Evolutionary conservation across 495 filamentous ascomycete genomes (phyloP), one percentile per base, ranked within the genome.

Genomic region (Articulospora tetracladia): DNA sequence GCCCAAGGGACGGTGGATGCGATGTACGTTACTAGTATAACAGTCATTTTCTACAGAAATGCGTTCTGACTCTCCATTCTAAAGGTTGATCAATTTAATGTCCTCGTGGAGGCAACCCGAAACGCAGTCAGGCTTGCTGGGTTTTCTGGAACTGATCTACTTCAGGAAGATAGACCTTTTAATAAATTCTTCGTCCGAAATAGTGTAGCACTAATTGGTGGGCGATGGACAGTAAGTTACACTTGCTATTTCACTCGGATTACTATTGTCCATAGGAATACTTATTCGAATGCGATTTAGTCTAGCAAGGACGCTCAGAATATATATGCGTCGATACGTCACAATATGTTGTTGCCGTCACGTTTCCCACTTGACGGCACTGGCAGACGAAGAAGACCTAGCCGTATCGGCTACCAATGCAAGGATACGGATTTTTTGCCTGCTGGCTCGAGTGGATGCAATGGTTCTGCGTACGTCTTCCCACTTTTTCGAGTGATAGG

Each of bases 181-280:
- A 48, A 48, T 20, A 48, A 48, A 15, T 48, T 48, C 44, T 48
- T 48, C n/a, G 22, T 48, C 19, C 22, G 44, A 48, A 48, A 48
- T n/a, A 24, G 19, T 8, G 22, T 48, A 48, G 44, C 44, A n/a
- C 44, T n/a, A 8, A 20, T 48, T 48, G 44, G 44, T 24, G 44
- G 44, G 44, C 44, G 44, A 48, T 48, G 44, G 44, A 48, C 44
- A 48, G 44, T 48, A 48, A 48, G 44, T 48, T 24, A n/a, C 44
- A 48, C 44, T 34, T 34, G 15, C 17, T 39, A 39, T 39, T 48
- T 48, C n/a, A 20, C 17, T 48, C 44, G n/a, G 19, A 48, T 6
- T 48, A n/a, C 22, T 48, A n/a, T n/a, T 48, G 7, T 48, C 6
- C 22, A 48, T 7, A 34, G 30, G 15, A n/a, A n/a, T n/a, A 39